phyloP scores from a whole-genome alignment of 805 yeast genomes.

The Saccharomycopsis lassenensis region DNA sequence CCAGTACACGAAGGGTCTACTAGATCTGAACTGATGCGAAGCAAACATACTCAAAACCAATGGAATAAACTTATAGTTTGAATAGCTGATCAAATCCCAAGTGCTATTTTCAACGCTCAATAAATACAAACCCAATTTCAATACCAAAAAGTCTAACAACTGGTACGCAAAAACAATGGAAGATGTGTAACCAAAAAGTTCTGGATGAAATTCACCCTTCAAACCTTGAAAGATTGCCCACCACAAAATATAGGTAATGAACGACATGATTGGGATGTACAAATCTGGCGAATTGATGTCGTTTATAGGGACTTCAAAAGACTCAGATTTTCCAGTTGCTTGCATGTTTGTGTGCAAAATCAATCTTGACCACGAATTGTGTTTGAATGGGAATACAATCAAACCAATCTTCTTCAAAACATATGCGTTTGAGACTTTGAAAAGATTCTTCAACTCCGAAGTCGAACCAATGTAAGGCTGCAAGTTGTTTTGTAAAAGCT shows the following conservation, averaged over 20 bases:
- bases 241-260: constrained; percentile 73
- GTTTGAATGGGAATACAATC: constrained; percentile 77
- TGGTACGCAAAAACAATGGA: constrained; percentile 80
- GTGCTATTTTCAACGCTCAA: constrained; percentile 59
- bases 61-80: constrained; percentile 91
- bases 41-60: constrained; percentile 42
- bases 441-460: constrained; percentile 67
- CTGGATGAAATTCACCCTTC: constrained; percentile 86
- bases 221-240: constrained; percentile 82
- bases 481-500: constrained; percentile 65
- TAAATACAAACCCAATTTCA: constrained; percentile 76
- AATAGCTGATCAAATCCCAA: constrained; percentile 79
- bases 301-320: constrained; percentile 65
- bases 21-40: constrained; percentile 4
- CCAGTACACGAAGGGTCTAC: constrained; percentile 10
- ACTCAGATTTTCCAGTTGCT: constrained; percentile 28
- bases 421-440: constrained; percentile 83
- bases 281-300: constrained; percentile 94
- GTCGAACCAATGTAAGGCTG: constrained; percentile 29
- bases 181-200: constrained; percentile 76
- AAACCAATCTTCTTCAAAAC: constrained; percentile 64
- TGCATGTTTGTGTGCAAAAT: too few species aligned
- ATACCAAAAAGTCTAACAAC: constrained; percentile 59
- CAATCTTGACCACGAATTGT: constrained; percentile 70
- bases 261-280: constrained; percentile 91